Conservation (phyloP, 768 basidiomycete genomes). For the Xerocomellus intermedius region DNA sequence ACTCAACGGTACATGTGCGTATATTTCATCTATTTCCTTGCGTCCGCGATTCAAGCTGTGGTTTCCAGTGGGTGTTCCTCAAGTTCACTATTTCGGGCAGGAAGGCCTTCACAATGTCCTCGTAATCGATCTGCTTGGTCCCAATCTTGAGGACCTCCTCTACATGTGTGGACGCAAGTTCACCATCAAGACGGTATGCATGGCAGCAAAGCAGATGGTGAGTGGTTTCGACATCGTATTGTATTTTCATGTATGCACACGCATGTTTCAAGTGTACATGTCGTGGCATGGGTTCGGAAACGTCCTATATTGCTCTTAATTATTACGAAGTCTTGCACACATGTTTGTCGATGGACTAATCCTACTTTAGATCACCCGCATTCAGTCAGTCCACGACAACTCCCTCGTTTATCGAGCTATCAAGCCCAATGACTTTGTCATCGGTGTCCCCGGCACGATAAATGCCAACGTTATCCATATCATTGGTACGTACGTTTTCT, state of each 20-base stretch:
- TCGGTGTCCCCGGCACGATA: slow-evolving; percentile 91
- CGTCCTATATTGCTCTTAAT: neutral
- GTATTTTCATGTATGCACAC: slow-evolving; percentile 1
- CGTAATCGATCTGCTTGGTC: slow-evolving; percentile 94
- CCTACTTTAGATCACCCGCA: slow-evolving; percentile 78
- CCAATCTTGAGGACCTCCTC: slow-evolving; percentile 95
- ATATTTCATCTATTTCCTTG: neutral
- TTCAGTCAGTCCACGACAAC: slow-evolving; percentile 97
- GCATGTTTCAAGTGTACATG: neutral
- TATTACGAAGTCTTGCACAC: slow-evolving; percentile 3
- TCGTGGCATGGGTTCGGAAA: neutral
- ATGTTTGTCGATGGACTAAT: slow-evolving; percentile 5
- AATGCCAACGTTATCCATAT: slow-evolving; percentile 85
- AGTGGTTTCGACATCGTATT: slow-evolving; percentile 23
- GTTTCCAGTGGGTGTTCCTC: slow-evolving; percentile 84
- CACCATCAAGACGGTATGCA: slow-evolving; percentile 95
- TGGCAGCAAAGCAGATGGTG: slow-evolving; percentile 99
- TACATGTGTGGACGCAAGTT: slow-evolving; percentile 99
- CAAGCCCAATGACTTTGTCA: slow-evolving; percentile 98
- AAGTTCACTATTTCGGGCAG: slow-evolving; percentile 98
- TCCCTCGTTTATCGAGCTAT: slow-evolving; percentile 98
- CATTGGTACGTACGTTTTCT: slow-evolving; percentile 57
- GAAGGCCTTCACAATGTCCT: slow-evolving; percentile 97
- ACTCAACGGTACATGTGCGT: slow-evolving; percentile 82
- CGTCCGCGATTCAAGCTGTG: slow-evolving; percentile 13